phyloP scores from a whole-genome alignment of 495 filamentous ascomycete genomes.

The Penicillium tannophilum region DNA sequence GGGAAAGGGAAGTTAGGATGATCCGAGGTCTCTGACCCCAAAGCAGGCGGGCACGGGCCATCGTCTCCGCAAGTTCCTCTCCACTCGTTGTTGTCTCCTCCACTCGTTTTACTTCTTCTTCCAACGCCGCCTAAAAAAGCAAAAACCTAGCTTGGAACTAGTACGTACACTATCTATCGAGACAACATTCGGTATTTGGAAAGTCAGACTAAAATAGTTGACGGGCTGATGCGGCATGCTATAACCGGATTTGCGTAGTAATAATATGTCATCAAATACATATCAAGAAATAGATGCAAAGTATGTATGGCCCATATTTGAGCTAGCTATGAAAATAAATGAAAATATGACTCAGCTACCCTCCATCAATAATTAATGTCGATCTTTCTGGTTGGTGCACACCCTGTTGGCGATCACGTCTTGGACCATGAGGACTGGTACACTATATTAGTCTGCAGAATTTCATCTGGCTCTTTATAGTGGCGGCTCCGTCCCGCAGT shows the following conservation, averaged over 20 bases:
- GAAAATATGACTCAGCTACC: neutral
- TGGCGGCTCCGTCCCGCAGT: constrained; percentile 4
- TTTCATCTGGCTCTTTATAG: constrained; percentile 5
- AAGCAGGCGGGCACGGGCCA: constrained; percentile 8
- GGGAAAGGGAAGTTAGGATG: constrained; percentile 2
- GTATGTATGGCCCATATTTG: neutral
- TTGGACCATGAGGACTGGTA: neutral
- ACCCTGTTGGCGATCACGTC: constrained; percentile 13
- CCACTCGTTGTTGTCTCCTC: neutral
- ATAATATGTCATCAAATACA: neutral
- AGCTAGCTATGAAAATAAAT: neutral
- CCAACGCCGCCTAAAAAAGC: neutral
- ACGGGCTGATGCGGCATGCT: neutral
- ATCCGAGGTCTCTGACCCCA: constrained; percentile 4
- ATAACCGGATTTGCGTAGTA: neutral
- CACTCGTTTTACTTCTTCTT: neutral
- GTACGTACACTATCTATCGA: neutral
- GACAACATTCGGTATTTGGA: neutral
- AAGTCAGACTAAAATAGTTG: neutral
- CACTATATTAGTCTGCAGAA: constrained; percentile 9
- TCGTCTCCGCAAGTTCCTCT: constrained; percentile 12
- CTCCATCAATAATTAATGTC: neutral
- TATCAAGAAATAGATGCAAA: too few relatives aligned
- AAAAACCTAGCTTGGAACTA: neutral
- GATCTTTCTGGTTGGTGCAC: constrained; percentile 15